Conservation (phyloP, 306 rosid genomes). For the Chamaecrista fasciculata region DNA sequence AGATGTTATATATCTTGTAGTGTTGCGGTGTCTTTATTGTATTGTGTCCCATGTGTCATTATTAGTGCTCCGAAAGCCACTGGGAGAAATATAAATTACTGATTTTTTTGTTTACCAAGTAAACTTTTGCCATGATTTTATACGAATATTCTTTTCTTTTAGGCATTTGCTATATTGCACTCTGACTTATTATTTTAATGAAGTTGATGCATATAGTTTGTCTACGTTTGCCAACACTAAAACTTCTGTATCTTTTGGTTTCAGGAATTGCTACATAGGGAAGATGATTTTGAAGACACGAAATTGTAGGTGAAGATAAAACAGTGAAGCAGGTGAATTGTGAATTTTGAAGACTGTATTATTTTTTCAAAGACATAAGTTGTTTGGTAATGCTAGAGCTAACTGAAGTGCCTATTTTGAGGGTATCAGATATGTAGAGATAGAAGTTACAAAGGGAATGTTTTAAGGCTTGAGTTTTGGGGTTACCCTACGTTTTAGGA, state of each 20-base stretch:
- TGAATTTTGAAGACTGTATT: slow-evolving; percentile 64
- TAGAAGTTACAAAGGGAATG: slow-evolving; percentile 71
- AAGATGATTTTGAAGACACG: slow-evolving; percentile 56
- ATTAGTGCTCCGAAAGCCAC: no score
- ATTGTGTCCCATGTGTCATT: no score
- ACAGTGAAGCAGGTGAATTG: slow-evolving; percentile 78
- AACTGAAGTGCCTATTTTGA: slow-evolving; percentile 74
- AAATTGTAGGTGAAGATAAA: slow-evolving; percentile 66
- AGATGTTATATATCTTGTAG: no score
- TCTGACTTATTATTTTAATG: neutral
- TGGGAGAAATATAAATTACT: neutral
- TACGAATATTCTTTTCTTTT: neutral
- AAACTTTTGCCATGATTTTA: neutral
- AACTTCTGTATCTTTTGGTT: slow-evolving; percentile 33
- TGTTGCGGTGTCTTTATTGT: no score
- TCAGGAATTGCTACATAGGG: slow-evolving; percentile 84
- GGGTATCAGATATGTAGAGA: slow-evolving; percentile 79
- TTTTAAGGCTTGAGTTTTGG: slow-evolving; percentile 75
- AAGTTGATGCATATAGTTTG: neutral
- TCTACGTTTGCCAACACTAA: slow-evolving; percentile 19
- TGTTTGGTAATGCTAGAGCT: slow-evolving; percentile 68
- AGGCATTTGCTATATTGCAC: neutral
- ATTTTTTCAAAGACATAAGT: slow-evolving; percentile 51
- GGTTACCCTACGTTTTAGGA: slow-evolving; percentile 54
- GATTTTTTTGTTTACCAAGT: neutral